Evolutionary conservation across 345 rosid species (phyloP).

Genomic region (Cardamine chenopodiifolia): DNA sequence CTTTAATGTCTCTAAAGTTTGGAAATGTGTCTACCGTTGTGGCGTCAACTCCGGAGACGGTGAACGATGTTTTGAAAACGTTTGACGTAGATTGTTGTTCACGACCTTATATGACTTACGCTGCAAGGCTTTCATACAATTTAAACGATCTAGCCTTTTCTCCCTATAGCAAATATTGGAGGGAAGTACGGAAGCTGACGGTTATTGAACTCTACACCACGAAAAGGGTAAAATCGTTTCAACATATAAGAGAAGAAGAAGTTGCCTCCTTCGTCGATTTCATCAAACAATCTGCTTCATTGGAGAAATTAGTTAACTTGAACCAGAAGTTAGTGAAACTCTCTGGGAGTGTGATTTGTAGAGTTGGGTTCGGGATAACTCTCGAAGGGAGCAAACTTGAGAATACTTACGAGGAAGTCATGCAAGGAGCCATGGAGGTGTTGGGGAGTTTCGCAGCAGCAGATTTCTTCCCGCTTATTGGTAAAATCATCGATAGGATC

Average conservation of each 20-base stretch:
- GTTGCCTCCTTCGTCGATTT: constrained; percentile 31
- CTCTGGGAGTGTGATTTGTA: constrained; percentile 39
- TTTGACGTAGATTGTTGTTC: constrained; percentile 48
- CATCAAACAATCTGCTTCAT: constrained; percentile 33
- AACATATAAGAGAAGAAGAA: constrained; percentile 44
- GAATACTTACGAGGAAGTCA: constrained; percentile 37
- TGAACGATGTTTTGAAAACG: constrained; percentile 42
- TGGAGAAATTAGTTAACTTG: constrained; percentile 35
- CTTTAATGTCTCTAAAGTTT: constrained; percentile 48
- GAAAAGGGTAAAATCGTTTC: constrained; percentile 46
- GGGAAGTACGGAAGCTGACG: constrained; percentile 44
- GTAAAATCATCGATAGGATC: constrained; percentile 44
- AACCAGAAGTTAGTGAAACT: constrained; percentile 33
- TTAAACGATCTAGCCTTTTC: constrained; percentile 40
- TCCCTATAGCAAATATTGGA: constrained; percentile 43
- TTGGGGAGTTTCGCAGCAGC: constrained; percentile 38
- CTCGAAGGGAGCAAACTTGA: constrained; percentile 41
- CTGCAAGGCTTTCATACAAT: constrained; percentile 39
- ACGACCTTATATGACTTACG: constrained; percentile 41
- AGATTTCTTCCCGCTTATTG: constrained; percentile 45
- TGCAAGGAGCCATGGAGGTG: constrained; percentile 37
- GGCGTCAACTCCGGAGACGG: constrained; percentile 50
- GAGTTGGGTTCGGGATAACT: constrained; percentile 45
- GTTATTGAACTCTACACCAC: constrained; percentile 45
- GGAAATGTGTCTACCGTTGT: constrained; percentile 48